These are phyloP conservation scores for Aspergillus hiratsukae DNA, from an alignment of 2,329 filamentous ascomycete species.

Conservation along the genomic window DNA sequence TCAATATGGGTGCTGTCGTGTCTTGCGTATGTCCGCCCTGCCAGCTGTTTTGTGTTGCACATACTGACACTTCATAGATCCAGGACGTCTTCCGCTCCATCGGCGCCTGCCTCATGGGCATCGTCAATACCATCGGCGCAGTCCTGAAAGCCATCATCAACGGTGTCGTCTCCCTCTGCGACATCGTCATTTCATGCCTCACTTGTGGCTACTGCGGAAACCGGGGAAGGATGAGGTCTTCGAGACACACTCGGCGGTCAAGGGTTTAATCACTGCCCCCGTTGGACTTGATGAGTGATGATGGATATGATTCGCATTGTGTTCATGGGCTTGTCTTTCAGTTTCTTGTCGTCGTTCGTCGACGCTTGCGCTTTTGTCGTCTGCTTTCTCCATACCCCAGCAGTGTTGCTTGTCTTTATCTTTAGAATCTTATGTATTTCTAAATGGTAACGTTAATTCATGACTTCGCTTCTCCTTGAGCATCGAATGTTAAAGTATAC, in stretches of 20 bases:
- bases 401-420: neutral
- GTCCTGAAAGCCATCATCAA: constrained; percentile 64
- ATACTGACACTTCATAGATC: constrained; percentile 43
- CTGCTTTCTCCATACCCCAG: neutral
- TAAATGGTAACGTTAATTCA: neutral
- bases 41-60: neutral
- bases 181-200: constrained; percentile 63
- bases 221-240: constrained; percentile 25
- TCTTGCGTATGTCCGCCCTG: constrained; percentile 69
- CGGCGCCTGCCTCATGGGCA: constrained; percentile 62
- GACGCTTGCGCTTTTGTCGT: neutral
- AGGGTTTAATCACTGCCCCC: constrained; percentile 11
- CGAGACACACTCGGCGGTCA: constrained; percentile 15
- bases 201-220: constrained; percentile 41
- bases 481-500: neutral
- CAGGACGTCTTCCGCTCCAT: constrained; percentile 58
- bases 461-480: neutral
- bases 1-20: constrained; percentile 74
- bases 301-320: constrained; percentile 3
- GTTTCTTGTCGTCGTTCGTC: neutral
- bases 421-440: neutral
- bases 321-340: neutral
- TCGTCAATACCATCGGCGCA: constrained; percentile 62
- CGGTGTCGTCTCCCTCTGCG: constrained; percentile 61
- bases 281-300: constrained; percentile 8